These are phyloP conservation scores for Monilinia fructigena DNA, from an alignment of 2,329 filamentous ascomycete species.

Conservation along the genomic window DNA sequence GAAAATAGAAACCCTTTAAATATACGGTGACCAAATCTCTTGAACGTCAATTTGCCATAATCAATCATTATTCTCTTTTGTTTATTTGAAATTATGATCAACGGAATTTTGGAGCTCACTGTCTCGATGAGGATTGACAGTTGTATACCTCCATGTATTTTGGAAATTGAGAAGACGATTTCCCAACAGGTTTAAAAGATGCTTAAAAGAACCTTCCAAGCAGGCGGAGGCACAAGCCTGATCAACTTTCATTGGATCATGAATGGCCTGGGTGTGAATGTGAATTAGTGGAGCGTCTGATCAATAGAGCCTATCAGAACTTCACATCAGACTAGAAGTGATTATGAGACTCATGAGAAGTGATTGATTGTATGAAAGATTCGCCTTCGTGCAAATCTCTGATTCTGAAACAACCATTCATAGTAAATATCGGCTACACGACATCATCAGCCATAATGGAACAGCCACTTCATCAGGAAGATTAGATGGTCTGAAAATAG, in stretches of 20 bases:
- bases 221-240: background rate
- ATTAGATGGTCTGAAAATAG: slow-evolving; percentile 10
- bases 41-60: background rate
- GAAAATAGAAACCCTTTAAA: slow-evolving; percentile 3
- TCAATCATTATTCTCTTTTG: background rate
- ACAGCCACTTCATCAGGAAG: background rate
- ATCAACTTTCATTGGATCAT: background rate
- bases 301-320: background rate
- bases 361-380: background rate
- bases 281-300: background rate
- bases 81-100: slow-evolving; percentile 14
- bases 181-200: slow-evolving; percentile 1
- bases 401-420: slow-evolving; percentile 3
- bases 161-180: slow-evolving; percentile 11
- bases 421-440: background rate
- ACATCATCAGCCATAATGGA: background rate
- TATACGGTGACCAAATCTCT: background rate
- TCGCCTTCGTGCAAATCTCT: background rate
- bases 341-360: background rate
- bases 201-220: slow-evolving; percentile 1
- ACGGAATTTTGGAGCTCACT: background rate
- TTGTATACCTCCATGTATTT: background rate
- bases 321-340: too few species aligned
- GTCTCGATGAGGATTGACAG: slow-evolving; percentile 4
- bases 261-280: background rate